phyloP scores from a whole-genome alignment of 306 rosid genomes.

The Glycine tomentella region DNA sequence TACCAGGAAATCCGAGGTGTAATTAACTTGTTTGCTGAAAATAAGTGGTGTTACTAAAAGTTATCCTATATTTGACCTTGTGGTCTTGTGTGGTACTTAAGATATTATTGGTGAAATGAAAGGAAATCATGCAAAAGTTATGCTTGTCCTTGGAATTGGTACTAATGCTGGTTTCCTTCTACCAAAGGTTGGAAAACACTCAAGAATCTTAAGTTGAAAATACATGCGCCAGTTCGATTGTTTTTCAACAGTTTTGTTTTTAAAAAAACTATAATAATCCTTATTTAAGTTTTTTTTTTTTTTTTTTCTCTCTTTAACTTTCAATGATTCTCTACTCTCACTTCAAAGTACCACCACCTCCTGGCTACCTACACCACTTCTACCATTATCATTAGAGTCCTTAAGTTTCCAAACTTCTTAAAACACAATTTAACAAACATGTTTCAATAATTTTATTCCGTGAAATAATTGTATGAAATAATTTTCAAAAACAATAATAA shows the following conservation, averaged over 20 bases:
- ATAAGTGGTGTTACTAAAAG: neutral
- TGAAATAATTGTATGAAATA: neutral
- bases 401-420: neutral
- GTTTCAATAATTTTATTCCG: neutral
- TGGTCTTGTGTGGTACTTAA: neutral
- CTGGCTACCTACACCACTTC: too few relatives aligned
- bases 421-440: neutral
- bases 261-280: neutral
- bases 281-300: neutral
- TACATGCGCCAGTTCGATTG: neutral
- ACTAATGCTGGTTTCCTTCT: neutral
- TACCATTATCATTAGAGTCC: neutral
- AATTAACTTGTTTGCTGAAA: constrained; percentile 36
- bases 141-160: neutral
- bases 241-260: neutral
- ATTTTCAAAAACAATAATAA: neutral
- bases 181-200: neutral
- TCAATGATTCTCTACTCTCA: neutral
- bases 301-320: neutral
- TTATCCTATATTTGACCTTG: constrained; percentile 6
- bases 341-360: neutral
- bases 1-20: neutral
- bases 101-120: neutral
- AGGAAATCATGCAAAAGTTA: constrained; percentile 20
- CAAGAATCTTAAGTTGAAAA: constrained; percentile 9